These are phyloP conservation scores for Talaromyces albobiverticillius DNA, from an alignment of 2,329 filamentous ascomycete species.

Conservation along the genomic window DNA sequence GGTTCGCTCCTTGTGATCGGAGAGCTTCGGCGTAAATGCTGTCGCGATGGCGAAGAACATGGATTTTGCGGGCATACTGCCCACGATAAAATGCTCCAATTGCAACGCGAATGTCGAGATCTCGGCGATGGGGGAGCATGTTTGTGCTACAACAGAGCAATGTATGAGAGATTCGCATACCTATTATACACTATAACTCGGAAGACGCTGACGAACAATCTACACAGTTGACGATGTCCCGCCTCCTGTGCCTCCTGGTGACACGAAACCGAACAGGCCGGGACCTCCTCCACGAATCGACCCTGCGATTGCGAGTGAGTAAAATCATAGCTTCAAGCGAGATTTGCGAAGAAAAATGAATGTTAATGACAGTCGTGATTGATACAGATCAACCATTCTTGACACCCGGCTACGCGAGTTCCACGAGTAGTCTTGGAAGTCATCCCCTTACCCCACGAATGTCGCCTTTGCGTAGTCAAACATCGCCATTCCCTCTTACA, in stretches of 20 bases:
- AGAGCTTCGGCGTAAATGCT: constrained; percentile 11
- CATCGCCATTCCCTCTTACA: constrained; percentile 36
- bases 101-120: constrained; percentile 78
- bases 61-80: constrained; percentile 68
- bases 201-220: constrained; percentile 18
- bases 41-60: constrained; percentile 35
- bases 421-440: constrained; percentile 60
- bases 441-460: constrained; percentile 59
- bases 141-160: constrained; percentile 55
- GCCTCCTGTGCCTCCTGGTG: constrained; percentile 21
- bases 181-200: background rate
- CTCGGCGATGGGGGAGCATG: constrained; percentile 79
- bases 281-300: constrained; percentile 56
- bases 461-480: constrained; percentile 37
- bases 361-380: background rate
- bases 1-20: constrained; percentile 9
- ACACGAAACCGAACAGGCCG: constrained; percentile 42
- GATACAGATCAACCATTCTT: constrained; percentile 40
- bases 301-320: constrained; percentile 57
- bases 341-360: background rate
- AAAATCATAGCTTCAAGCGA: background rate
- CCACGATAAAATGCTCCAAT: constrained; percentile 82
- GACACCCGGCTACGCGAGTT: constrained; percentile 57
- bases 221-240: constrained; percentile 28
- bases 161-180: constrained; percentile 13